Evolutionary conservation across 192 early-diverging fungal genomes (phyloP), one percentile per base, ranked within the genome.

Genomic region (Coemansia pectinata): DNA sequence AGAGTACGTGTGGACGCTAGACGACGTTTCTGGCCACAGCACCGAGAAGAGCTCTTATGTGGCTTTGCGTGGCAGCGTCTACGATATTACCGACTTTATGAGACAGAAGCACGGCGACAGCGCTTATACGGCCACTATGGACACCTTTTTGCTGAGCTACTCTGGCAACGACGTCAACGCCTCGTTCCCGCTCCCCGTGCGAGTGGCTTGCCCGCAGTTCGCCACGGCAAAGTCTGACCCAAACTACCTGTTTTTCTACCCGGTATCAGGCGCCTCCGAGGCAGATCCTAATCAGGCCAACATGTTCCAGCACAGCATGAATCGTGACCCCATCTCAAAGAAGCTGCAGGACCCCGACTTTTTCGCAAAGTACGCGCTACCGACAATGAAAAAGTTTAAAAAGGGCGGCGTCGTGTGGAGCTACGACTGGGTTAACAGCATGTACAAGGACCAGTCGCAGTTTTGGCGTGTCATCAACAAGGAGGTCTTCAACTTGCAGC

Each of bases 41-140:
- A 71, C 72, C 1, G 15, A 70, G 29, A 77, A 67, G 12, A 83
- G 86, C 47, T 88, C 90, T 0, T 90, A 84, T 71, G 76, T 88
- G 7, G 64, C 88, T 34, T 78, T 92, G 69, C 89, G 92, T 39
- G 93, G 91, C 39, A 88, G 88, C 64, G 87, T 95, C 40, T 95
- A 94, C 81, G 87, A 92, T 62, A 81, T 95, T 48, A 88, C 78
- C 21, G 63, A 70, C 58, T 80, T 74, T 44, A 74, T 80, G 40
- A 71, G 71, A 38, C 78, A 75, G 69, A 77, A 48, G 19, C 78
- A 80, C 93, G 62, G 91, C 65, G 44, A 66, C 68, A 44, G 67
- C 8, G 63, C 58, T 12, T 53, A 70, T 53, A 62, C 36, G 3
- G 67, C 66, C 0, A 64, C 47, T 5, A 57, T 66, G 2, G 62